Evolutionary conservation across 345 rosid genomes (phyloP), one percentile per base, ranked within the genome.

Genomic region (Gossypioides kirkii): DNA sequence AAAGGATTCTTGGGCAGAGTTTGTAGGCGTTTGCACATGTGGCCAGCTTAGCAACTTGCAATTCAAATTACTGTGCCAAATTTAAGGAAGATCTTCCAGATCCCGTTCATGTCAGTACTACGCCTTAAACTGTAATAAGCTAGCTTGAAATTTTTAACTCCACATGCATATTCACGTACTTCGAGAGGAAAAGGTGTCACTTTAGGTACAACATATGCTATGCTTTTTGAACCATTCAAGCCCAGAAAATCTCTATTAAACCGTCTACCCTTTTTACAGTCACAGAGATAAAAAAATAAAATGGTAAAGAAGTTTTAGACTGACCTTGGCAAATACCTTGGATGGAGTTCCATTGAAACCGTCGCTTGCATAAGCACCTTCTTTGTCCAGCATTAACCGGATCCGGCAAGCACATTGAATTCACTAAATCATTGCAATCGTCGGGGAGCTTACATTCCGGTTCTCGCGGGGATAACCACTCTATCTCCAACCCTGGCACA

Each of bases 251-350:
- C 46, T 66, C 14, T 20, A 38, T 38, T 62, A n/a, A 64, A 26
- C 41, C 14, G 13, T 45, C 60, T 22, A 0, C 11, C 14, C 2
- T 22, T 55, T 22, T 26, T 9, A 22, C 28, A 20, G 8, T 22
- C 6, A 43, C 13, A 22, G 23, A 55, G 8, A 38, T 17, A 3
- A 18, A 46, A 62, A 26, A 36, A 10, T 10, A 47, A 7, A 58
- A 53, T 53, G 25, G 9, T 8, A 11, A 13, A 71, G 8, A 43
- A 65, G 54, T 20, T 47, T 68, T 46, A 3, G 32, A 61, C 68
- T 72, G 13, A 72, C 75, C 68, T 22, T 28, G 22, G 47, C 75
- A 72, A 61, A 26, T 45, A 46, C 75, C 75, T 16, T 72, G 43
- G 1, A 72, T 49, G 41, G 75, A 53, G 43, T 61, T 23, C 75